Percentiles rank a stretch among this genome's conserved stretches.
Evolutionary conservation across 2,329 filamentous ascomycete genomes (phyloP).

Genomic region (Aspergillus jensenii): DNA sequence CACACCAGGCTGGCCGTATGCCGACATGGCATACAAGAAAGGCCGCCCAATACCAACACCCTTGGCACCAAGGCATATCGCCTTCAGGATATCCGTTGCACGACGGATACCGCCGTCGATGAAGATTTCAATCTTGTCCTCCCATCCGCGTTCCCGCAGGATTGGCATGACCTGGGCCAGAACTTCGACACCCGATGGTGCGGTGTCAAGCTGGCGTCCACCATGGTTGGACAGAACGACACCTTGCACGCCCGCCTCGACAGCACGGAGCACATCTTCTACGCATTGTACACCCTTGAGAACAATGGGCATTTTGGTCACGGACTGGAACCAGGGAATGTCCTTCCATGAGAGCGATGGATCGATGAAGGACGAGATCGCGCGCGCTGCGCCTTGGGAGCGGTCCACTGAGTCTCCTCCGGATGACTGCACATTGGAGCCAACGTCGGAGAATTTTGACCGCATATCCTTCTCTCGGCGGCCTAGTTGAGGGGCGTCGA

Average conservation of each 20-base stretch:
- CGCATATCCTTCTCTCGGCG: constrained; percentile 98
- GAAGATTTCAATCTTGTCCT: constrained; percentile 80
- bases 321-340: constrained; percentile 85
- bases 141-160: constrained; percentile 69
- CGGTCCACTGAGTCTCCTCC: constrained; percentile 72
- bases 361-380: constrained; percentile 96
- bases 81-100: constrained; percentile 93
- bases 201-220: constrained; percentile 88
- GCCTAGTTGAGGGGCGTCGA: constrained; percentile 93
- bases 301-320: constrained; percentile 93
- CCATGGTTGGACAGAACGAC: constrained; percentile 97
- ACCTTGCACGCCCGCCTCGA: constrained; percentile 77
- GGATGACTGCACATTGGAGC: constrained; percentile 73
- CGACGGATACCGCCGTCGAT: constrained; percentile 88
- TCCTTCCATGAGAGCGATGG: constrained; percentile 91
- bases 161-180: constrained; percentile 92
- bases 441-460: constrained; percentile 80
- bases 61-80: constrained; percentile 84
- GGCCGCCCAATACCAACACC: constrained; percentile 93
- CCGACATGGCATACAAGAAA: constrained; percentile 94
- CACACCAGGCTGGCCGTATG: constrained; percentile 84
- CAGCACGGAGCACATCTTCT: constrained; percentile 88
- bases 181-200: constrained; percentile 84
- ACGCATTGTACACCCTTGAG: constrained; percentile 96
- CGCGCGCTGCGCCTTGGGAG: constrained; percentile 87